These are phyloP conservation scores for Fusarium nygamai DNA, from an alignment of 2,329 filamentous ascomycete species.

Conservation along the genomic window DNA sequence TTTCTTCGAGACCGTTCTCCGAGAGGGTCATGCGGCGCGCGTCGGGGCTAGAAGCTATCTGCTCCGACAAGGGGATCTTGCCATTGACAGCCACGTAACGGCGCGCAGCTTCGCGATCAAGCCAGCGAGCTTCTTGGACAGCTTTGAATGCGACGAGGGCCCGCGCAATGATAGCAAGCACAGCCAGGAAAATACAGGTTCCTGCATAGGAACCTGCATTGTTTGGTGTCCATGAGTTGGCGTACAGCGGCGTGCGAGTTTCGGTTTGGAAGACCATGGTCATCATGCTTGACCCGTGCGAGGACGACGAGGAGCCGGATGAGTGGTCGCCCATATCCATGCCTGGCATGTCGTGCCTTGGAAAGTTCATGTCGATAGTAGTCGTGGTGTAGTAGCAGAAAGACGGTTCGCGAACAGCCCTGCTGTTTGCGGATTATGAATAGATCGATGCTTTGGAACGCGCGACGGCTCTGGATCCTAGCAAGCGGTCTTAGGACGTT, in stretches of 20 bases:
- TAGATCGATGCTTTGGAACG: not conserved
- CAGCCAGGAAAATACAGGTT: constrained; percentile 90
- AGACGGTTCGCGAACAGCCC: not conserved
- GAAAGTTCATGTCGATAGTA: constrained; percentile 29
- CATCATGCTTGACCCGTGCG: constrained; percentile 48
- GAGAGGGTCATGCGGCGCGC: constrained; percentile 72
- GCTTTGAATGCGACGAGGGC: constrained; percentile 76
- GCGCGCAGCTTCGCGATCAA: constrained; percentile 75
- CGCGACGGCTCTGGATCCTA: not conserved
- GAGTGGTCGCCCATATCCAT: constrained; percentile 33
- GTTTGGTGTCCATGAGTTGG: constrained; percentile 76
- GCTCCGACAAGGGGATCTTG: constrained; percentile 66
- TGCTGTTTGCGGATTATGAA: not conserved
- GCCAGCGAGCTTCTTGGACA: constrained; percentile 71
- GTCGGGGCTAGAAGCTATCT: constrained; percentile 66
- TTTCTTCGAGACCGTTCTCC: constrained; percentile 83
- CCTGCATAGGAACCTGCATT: constrained; percentile 80
- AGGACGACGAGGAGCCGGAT: constrained; percentile 23
- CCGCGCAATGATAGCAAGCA: constrained; percentile 77
- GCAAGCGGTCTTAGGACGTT: not conserved
- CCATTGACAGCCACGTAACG: constrained; percentile 81
- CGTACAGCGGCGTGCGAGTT: constrained; percentile 63
- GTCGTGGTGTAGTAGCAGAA: not conserved
- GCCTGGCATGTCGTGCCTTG: constrained; percentile 42
- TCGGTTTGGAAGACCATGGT: constrained; percentile 69